Evolutionary conservation across 2,329 filamentous ascomycete species (phyloP), one percentile per base, ranked within the genome.

Genomic region (Alternaria conjuncta): DNA sequence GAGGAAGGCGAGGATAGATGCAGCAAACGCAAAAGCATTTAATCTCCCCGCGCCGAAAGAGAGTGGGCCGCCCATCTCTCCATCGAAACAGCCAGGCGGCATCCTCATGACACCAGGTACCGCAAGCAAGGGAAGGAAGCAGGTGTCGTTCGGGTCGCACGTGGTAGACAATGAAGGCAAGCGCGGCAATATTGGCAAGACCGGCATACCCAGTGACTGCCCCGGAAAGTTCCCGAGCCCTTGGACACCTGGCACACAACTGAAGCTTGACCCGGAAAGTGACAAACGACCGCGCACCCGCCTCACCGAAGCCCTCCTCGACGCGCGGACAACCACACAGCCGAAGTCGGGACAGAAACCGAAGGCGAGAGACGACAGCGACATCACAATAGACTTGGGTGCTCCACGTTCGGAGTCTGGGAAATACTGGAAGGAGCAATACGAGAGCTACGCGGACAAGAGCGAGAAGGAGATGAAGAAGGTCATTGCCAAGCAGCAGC

Each of bases 351-450:
- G 71, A 1, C 72, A 78, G 55, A 78, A 71, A 41, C 71, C 65
- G 23, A 79, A 76, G 57, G 77, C 77, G 20, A 80, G 78, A 55
- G 82, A 83, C 69, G 86, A 88, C 55, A 84, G 86, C 58, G 90
- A 93, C 70, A 81, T 89, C 60, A 93, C 91, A 0, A 80, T 90
- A 51, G 91, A 94, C 71, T 81, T 93, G 53, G 90, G 90, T 66
- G 89, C 92, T 71, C 92, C 92, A 7, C 87, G 89, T 66, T 93
- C 91, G 2, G 87, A 90, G 63, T 93, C 91, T 5, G 92, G 91
- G 7, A 89, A 87, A 71, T 94, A 92, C 79, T 95, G 92, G 92
- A 94, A 94, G 79, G 86, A 87, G 23, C 88, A 93, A 74, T 94
- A 92, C 71, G 86, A 92, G 69, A 86, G 85, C 58, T 95, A 94